phyloP scores from a whole-genome alignment of 306 rosid species.

The Quercus engelmannii region DNA sequence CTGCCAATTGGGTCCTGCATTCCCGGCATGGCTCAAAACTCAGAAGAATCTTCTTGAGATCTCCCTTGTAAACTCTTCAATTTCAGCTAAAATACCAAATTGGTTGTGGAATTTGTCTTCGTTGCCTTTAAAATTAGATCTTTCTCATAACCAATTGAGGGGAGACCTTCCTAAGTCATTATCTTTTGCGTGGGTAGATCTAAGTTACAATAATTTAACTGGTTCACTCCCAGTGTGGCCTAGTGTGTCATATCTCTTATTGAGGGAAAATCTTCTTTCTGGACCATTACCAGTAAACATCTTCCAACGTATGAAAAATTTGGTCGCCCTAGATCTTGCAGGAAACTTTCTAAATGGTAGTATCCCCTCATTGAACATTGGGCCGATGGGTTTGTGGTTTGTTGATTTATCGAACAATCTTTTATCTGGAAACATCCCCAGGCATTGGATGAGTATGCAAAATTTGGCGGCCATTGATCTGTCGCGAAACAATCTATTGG shows the following conservation, averaged over 20 bases:
- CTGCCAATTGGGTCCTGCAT: neutral
- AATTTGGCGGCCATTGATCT: neutral
- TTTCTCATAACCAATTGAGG: neutral
- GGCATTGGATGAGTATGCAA: neutral
- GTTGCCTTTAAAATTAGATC: too few relatives aligned
- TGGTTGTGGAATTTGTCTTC: slow-evolving; percentile 2
- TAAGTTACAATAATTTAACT: neutral
- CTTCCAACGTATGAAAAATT: too few relatives aligned
- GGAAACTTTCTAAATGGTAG: neutral
- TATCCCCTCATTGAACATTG: neutral
- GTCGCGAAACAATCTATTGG: neutral
- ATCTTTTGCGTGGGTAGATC: neutral
- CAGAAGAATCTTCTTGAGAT: neutral
- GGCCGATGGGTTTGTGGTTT: neutral
- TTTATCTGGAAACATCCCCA: neutral
- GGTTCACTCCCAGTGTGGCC: neutral
- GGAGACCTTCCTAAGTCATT: neutral
- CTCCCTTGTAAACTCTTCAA: neutral
- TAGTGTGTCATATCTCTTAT: neutral
- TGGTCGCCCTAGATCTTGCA: too few relatives aligned
- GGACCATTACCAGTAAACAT: too few relatives aligned
- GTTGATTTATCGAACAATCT: neutral
- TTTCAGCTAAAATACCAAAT: slow-evolving; percentile 5
- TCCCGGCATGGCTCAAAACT: slow-evolving; percentile 14
- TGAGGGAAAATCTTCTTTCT: too few relatives aligned